Conservation (phyloP, 1,284 basidiomycete species). For the Anthracocystis panici-leucophaei region DNA sequence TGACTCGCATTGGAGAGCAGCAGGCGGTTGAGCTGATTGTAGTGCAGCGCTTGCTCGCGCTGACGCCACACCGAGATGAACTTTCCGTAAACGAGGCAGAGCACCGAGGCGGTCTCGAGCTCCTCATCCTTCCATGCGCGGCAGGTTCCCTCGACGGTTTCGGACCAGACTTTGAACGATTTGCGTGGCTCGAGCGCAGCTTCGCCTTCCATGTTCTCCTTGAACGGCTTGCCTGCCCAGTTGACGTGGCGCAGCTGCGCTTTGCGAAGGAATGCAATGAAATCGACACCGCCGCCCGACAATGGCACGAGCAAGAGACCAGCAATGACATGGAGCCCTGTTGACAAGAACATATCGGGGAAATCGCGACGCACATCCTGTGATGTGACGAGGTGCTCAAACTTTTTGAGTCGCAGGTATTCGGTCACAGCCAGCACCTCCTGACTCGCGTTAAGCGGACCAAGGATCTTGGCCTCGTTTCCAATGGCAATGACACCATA, state of each 20-base stretch:
- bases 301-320: constrained; percentile 82
- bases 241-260: constrained; percentile 75
- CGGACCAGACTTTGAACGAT: constrained; percentile 76
- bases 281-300: constrained; percentile 70
- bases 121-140: constrained; percentile 87
- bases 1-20: constrained; percentile 88
- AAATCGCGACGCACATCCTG: constrained; percentile 80
- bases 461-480: constrained; percentile 78
- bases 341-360: constrained; percentile 79
- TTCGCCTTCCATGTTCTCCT: constrained; percentile 68
- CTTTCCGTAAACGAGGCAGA: constrained; percentile 86
- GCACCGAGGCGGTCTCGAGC: constrained; percentile 84
- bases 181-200: constrained; percentile 63
- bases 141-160: constrained; percentile 80
- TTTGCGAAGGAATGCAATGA: constrained; percentile 84
- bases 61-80: constrained; percentile 91
- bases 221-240: constrained; percentile 76
- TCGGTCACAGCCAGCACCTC: constrained; percentile 86
- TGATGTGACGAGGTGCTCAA: constrained; percentile 68
- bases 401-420: constrained; percentile 81
- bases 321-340: constrained; percentile 80
- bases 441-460: constrained; percentile 83
- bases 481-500: constrained; percentile 86
- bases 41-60: constrained; percentile 81
- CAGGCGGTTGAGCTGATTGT: constrained; percentile 82